Base-by-base conservation (phyloP, 139 green algal genomes). In the Asterochloris sp. region DNA sequence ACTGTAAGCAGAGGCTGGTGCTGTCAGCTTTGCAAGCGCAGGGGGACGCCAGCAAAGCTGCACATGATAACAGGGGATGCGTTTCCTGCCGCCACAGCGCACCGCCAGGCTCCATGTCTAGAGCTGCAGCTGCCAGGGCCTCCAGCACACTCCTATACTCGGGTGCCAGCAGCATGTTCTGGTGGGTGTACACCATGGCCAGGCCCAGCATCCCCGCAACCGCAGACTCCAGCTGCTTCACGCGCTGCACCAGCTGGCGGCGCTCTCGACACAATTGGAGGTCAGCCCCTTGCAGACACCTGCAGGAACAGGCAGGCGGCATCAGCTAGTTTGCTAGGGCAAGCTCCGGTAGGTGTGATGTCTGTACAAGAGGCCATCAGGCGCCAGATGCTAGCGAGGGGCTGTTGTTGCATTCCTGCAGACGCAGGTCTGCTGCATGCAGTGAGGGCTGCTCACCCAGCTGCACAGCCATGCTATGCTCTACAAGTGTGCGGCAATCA, bases 111-210 rank as follows among this genome's bases (percentile, higher is more conserved):
- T 23, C 82, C 78, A 23, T 38, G 73, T 13, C n/a, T 29, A 4
- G 85, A 15, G 83, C 85, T 11, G 21, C 83, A 29, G 84, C 80
- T 4, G 83, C 83, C 60, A 85, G 12, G 4, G 75, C 74, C 63
- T 89, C 78, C 47, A 89, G 69, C 11, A 83, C 74, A 12, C 67
- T 29, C 6, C 73, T 60, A 76, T 87, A 87, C 13, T 54, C 26
- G 0, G 83, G 83, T 14, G 62, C 62, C 69, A 84, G n/a, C 28
- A 71, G 60, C 38, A 85, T 68, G 12, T 67, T 47, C 8, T 28
- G 66, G 29, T 63, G 63, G 23, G 66, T 76, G 71, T 82, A 87
- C 13, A 89, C 11, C 83, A 89, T 82, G 71, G 19, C 66, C 29
- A 87, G 19, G 21, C 86, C 80, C 54, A 85, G 28, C 6, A 29